Base-by-base conservation (phyloP, 768 basidiomycete genomes). In the Termitomyces bulborhizus region DNA sequence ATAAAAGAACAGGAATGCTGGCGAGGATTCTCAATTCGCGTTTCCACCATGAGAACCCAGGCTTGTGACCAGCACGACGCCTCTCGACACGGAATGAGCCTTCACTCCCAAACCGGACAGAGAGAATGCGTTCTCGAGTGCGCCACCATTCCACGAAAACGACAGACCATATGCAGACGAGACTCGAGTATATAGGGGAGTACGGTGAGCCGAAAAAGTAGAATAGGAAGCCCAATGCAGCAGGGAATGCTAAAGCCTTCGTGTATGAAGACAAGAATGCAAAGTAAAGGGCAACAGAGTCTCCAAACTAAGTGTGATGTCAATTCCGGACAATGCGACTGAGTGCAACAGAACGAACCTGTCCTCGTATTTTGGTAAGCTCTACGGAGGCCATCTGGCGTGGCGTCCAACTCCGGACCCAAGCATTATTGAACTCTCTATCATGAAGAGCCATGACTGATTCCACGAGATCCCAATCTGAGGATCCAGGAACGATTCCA, bases 131-230 rank as follows among this genome's bases (percentile, higher is more conserved):
- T 69, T 98, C 91, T 55, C 82, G 82, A 37, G 97, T 80, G 29
- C 89, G 81, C 96, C 96, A 99, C 76, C 85, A 87, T 68, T 98
- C 94, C 57, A 95, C 88, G 63, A 95, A 96, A 18, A 80, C 68
- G 46, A 93, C 76, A 0, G 88, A 86, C 90, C 95, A 99, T 3
- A 93, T 53, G n/a, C 84, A 80, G 46, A 96, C 72, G 21, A 90
- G 70, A 51, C 79, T 70, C 0, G 92, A 92, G 67, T 93, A 98
- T 4, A 81, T 45, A 11, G 88, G 79, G 8, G 87, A 86, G 69
- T 93, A 98, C 0, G 86, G 80, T 0, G 79, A 76, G 27, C 82
- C 80, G 63, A 88, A 77, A 70, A 84, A 79, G 72, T 84, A 92
- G 66, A 84, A 86, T 18, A 81, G 48, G 46, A 84, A 62, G 1